Evolutionary conservation across 2,329 filamentous ascomycete genomes (phyloP).

Genomic region (Ceratocystis harringtonii): DNA sequence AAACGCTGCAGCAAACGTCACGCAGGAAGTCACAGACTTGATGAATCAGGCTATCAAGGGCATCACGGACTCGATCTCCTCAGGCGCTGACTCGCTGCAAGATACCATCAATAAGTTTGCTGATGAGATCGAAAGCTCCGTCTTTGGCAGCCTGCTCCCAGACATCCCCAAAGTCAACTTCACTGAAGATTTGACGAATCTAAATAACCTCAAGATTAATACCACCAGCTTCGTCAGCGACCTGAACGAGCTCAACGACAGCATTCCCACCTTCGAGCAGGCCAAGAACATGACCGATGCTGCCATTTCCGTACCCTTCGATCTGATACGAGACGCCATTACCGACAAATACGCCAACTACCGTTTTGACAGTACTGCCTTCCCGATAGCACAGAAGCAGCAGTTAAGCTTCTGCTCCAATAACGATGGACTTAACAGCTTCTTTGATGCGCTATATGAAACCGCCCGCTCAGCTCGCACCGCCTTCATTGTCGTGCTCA

Average conservation of each 20-base stretch:
- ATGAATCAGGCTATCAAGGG: slow-evolving; percentile 37
- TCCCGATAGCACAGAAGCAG: slow-evolving; percentile 74
- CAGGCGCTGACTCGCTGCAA: slow-evolving; percentile 35
- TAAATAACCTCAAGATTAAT: slow-evolving; percentile 55
- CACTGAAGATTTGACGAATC: slow-evolving; percentile 43
- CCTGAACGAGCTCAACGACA: slow-evolving; percentile 56
- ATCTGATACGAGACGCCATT: slow-evolving; percentile 59
- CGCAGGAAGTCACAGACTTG: slow-evolving; percentile 37
- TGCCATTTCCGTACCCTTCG: slow-evolving; percentile 64
- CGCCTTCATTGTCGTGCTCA: slow-evolving; percentile 60
- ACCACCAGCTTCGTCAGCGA: slow-evolving; percentile 52
- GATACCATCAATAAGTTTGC: slow-evolving; percentile 37
- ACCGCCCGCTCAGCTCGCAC: slow-evolving; percentile 55
- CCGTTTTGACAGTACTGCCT: slow-evolving; percentile 59
- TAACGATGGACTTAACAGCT: slow-evolving; percentile 64
- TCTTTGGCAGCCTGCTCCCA: slow-evolving; percentile 36
- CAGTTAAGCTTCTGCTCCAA: slow-evolving; percentile 75
- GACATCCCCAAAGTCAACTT: slow-evolving; percentile 46
- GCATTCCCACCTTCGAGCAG: slow-evolving; percentile 69
- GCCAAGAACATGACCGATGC: slow-evolving; percentile 69
- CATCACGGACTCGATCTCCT: slow-evolving; percentile 45
- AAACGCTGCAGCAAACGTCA: slow-evolving; percentile 43
- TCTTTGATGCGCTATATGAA: slow-evolving; percentile 59
- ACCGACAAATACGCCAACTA: slow-evolving; percentile 57
- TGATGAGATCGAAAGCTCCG: slow-evolving; percentile 28